Conservation (phyloP, 768 basidiomycete species). For the Lentinula sp. region DNA sequence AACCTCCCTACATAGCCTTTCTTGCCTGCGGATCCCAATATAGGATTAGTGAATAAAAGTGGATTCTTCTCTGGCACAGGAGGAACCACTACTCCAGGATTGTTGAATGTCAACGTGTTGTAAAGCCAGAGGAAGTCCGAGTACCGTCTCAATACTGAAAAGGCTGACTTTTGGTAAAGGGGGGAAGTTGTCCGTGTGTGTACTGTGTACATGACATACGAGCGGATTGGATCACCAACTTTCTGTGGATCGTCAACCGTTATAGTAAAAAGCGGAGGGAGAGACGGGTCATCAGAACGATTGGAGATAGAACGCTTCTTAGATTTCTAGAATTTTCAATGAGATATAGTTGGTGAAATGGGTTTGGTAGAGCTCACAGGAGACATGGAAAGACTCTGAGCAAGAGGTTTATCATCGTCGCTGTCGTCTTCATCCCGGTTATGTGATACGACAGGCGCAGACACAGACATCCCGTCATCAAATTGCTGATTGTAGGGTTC, state of each 20-base stretch:
- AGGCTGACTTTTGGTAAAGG: slow-evolving; percentile 72
- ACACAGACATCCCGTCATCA: slow-evolving; percentile 15
- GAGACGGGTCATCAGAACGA: slow-evolving; percentile 27
- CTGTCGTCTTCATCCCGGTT: slow-evolving; percentile 46
- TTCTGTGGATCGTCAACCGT: slow-evolving; percentile 96
- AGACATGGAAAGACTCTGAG: slow-evolving; percentile 20
- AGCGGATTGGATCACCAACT: slow-evolving; percentile 92
- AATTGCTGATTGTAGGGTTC: slow-evolving; percentile 26
- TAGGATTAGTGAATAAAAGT: slow-evolving; percentile 17
- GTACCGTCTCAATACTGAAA: slow-evolving; percentile 95
- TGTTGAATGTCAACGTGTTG: slow-evolving; percentile 81
- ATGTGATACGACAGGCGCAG: slow-evolving; percentile 12
- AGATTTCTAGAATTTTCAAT: neutral
- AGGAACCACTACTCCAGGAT: slow-evolving; percentile 95
- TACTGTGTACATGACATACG: slow-evolving; percentile 96
- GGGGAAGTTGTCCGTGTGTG: slow-evolving; percentile 87
- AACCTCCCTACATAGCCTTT: slow-evolving; percentile 64
- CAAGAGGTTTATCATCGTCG: slow-evolving; percentile 57
- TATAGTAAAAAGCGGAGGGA: slow-evolving; percentile 75
- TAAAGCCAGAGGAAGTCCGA: slow-evolving; percentile 98
- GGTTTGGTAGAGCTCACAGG: neutral
- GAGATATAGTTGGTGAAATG: neutral
- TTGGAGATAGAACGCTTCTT: neutral
- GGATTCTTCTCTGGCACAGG: slow-evolving; percentile 95
- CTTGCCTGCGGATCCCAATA: neutral